phyloP scores from a whole-genome alignment of 306 rosid species.

The Glycine latifolia region DNA sequence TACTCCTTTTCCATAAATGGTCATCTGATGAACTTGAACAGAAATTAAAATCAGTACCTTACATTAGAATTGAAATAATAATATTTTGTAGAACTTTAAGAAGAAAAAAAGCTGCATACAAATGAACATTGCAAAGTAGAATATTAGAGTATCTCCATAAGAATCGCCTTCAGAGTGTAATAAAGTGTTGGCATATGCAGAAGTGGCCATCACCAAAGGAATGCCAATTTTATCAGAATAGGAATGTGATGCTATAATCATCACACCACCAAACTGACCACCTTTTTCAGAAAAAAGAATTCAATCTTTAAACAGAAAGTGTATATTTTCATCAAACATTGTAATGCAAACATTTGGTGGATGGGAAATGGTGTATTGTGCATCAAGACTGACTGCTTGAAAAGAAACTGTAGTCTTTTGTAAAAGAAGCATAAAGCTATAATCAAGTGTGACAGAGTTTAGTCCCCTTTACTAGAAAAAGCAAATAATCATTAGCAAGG shows the following conservation, averaged over 20 bases:
- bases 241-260: conserved; percentile 5
- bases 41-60: conserved; percentile 1
- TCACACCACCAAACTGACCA: conserved; percentile 21
- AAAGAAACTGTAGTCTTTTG: conserved; percentile 5
- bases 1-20: conserved; percentile 60
- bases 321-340: conserved; percentile 12
- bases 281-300: neutral
- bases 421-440: neutral
- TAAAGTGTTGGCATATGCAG: conserved; percentile 16
- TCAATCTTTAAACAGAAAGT: neutral
- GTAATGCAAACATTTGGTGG: conserved; percentile 11
- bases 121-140: neutral
- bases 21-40: conserved; percentile 50
- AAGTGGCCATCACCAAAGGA: neutral
- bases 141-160: too few species aligned
- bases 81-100: too few species aligned
- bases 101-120: neutral
- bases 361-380: neutral
- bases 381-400: neutral
- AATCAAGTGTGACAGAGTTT: neutral
- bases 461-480: neutral
- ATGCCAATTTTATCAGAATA: neutral
- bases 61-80: neutral
- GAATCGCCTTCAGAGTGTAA: neutral
- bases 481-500: neutral